phyloP scores from a whole-genome alignment of 768 basidiomycete genomes.

The Steccherinum ochraceum region DNA sequence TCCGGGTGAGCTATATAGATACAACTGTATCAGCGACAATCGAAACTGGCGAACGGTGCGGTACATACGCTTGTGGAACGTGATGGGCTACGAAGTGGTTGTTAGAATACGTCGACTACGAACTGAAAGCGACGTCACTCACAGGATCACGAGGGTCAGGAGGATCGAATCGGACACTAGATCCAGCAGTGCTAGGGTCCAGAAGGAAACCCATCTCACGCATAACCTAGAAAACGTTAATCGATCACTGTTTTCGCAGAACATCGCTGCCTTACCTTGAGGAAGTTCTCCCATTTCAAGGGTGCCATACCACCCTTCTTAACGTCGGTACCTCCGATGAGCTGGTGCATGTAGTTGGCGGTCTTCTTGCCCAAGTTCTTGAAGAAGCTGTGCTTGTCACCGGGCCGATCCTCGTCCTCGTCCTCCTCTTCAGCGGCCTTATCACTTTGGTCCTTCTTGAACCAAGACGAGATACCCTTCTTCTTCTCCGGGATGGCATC shows the following conservation, averaged over 20 bases:
- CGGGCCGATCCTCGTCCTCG: conserved; percentile 30
- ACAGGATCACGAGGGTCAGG: conserved; percentile 47
- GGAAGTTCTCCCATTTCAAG: conserved; percentile 78
- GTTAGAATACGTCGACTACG: background rate
- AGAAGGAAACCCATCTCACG: conserved; percentile 70
- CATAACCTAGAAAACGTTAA: conserved; percentile 49
- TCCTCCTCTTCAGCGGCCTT: conserved; percentile 31
- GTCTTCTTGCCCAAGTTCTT: conserved; percentile 54
- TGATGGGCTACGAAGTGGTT: conserved; percentile 46
- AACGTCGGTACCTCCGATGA: conserved; percentile 51
- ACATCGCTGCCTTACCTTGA: conserved; percentile 41
- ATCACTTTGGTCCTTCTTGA: too few relatives aligned
- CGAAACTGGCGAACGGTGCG: background rate
- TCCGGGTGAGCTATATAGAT: conserved; percentile 75
- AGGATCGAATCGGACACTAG: conserved; percentile 78
- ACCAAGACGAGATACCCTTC: conserved; percentile 32
- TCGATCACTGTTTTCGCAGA: background rate
- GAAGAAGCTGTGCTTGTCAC: conserved; percentile 50
- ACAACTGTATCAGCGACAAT: too few relatives aligned
- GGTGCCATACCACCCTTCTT: conserved; percentile 46
- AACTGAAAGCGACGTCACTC: conserved; percentile 14
- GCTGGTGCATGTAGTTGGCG: conserved; percentile 52
- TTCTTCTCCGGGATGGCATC: conserved; percentile 28
- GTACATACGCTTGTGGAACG: conserved; percentile 67
- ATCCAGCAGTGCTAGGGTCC: conserved; percentile 72